Evolutionary conservation across 179 eudicot genomes (phyloP), one percentile per base, ranked within the genome.

Genomic region (Beta macrorhiza): DNA sequence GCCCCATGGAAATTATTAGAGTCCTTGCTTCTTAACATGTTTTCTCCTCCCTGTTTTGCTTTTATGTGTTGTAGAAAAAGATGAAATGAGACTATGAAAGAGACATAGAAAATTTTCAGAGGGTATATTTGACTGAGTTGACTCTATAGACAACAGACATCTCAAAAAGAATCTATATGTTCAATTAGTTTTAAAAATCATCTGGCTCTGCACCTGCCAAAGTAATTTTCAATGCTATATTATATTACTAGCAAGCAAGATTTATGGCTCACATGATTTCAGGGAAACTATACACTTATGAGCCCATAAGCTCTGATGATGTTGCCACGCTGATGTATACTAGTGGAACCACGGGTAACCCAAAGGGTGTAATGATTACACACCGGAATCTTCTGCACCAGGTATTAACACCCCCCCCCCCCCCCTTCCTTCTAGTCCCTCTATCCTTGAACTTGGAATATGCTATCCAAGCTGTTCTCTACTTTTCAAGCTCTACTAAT

Each of bases 341-440:
- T 72, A 96, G 99, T 89, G 99, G 99, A 71, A 96, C 98, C 75
- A 94, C 98, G 57, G 99, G 97, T 58, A 92, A 90, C 74, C 99
- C 99, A 16, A 96, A 96, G 87, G 99, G 99, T 76, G 99, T 96
- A 44, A 94, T 92, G 98, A 92, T 96, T 77, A 92, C 99, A 29
- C 99, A 96, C 79, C 83, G 76, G 76, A 96, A 96, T 90, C 93
- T 96, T 78, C 86, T 96, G 75, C 99, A 96, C 88, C 99, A 96
- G 99, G 99, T 91, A 81, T 49, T 59, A 56, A 51, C 75, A 17
- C 56, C 5, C 74, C 74, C 19, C 61, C 56, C 5, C 74, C 74
- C 19, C 61, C 17, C 22, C 57, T 29, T 17, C 1, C 2, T 2
- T 0, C 11, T 9, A 64, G 4, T 64, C 56, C 47, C 61, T 59